phyloP scores from a whole-genome alignment of 1,139 yeast genomes.

The Kluyveromyces sp. region DNA sequence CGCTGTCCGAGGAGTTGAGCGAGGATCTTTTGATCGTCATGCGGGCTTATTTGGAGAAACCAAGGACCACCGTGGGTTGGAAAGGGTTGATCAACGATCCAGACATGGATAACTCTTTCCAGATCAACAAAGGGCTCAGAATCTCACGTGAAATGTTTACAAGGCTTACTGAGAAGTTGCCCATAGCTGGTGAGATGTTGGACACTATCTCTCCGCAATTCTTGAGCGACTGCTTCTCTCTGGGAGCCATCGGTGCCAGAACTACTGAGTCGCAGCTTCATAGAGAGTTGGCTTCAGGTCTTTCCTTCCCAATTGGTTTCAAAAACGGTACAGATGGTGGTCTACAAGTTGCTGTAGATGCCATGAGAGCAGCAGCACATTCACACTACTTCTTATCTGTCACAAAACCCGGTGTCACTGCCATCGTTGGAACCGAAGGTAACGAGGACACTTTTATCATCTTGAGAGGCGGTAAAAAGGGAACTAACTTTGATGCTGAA shows the following conservation, averaged over 20 bases:
- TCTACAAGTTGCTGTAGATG: constrained; percentile 86
- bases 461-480: constrained; percentile 89
- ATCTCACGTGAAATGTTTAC: constrained; percentile 83
- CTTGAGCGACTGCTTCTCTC: constrained; percentile 78
- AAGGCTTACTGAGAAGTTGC: constrained; percentile 70
- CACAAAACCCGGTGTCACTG: constrained; percentile 91
- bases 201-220: constrained; percentile 96
- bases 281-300: constrained; percentile 91
- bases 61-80: constrained; percentile 99
- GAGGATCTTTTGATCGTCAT: constrained; percentile 79
- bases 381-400: constrained; percentile 93
- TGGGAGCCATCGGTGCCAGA: constrained; percentile 97
- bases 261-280: constrained; percentile 96
- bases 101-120: constrained; percentile 87
- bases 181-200: constrained; percentile 96
- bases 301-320: constrained; percentile 95
- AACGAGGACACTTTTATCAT: constrained; percentile 86
- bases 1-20: constrained; percentile 54
- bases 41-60: constrained; percentile 98
- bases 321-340: constrained; percentile 96
- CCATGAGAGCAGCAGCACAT: constrained; percentile 84
- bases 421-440: constrained; percentile 93
- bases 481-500: constrained; percentile 80
- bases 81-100: constrained; percentile 97
- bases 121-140: constrained; percentile 89